Conservation (phyloP, 2,329 filamentous ascomycete species). For the Xylariaceae sp. region DNA sequence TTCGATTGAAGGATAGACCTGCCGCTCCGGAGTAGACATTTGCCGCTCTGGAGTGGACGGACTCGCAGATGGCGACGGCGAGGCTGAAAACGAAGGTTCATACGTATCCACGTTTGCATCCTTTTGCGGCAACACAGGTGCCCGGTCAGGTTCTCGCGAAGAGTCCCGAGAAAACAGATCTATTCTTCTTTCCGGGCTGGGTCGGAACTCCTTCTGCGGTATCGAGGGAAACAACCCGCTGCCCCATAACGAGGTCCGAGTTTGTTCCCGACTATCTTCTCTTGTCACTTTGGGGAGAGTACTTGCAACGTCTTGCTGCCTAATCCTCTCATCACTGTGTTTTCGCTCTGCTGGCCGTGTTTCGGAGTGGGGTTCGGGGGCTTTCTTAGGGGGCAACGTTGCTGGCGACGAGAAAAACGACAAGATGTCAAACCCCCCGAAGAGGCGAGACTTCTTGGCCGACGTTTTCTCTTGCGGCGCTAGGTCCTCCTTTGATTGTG, state of each 20-base stretch:
- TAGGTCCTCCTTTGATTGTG: conserved; percentile 15
- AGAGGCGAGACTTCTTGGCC: conserved; percentile 17
- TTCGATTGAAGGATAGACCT: conserved; percentile 28
- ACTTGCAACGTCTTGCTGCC: too few species aligned
- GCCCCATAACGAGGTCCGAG: conserved; percentile 19
- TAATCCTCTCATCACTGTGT: too few species aligned
- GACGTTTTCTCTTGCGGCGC: conserved; percentile 15
- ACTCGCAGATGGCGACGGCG: conserved; percentile 9
- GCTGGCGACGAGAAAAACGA: conserved; percentile 53
- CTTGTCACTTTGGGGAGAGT: conserved; percentile 7
- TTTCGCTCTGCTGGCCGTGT: conserved; percentile 6
- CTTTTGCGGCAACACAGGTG: conserved; percentile 12
- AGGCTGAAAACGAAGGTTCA: conserved; percentile 4
- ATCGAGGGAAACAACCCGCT: conserved; percentile 25
- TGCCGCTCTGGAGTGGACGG: conserved; percentile 15
- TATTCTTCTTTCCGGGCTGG: conserved; percentile 23
- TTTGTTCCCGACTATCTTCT: conserved; percentile 21
- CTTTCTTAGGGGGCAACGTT: conserved; percentile 26
- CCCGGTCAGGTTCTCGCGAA: conserved; percentile 1
- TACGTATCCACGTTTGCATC: conserved; percentile 21
- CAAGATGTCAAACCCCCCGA: conserved; percentile 38
- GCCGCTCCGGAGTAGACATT: conserved; percentile 16
- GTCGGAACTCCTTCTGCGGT: conserved; percentile 27
- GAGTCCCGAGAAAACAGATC: conserved; percentile 29
- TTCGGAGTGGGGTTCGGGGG: conserved; percentile 3